Percentiles rank a stretch among this genome's conserved stretches.
These are phyloP conservation scores for Striga asiatica DNA, from an alignment of 257 asterid genomes.

Conservation along the genomic window DNA sequence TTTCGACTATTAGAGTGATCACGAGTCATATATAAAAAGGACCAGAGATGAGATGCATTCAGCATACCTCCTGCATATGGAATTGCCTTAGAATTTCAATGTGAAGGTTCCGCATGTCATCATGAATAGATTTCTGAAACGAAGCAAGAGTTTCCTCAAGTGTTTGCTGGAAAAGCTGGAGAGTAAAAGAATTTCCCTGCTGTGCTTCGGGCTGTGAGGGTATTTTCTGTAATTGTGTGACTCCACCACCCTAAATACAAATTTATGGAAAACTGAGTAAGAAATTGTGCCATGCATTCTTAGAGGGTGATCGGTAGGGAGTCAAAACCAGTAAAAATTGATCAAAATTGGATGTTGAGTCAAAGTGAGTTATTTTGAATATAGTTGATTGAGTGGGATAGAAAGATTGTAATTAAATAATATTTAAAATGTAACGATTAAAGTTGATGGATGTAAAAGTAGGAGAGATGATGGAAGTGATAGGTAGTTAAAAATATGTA, in stretches of 20 bases:
- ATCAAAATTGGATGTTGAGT: no score
- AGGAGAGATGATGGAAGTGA: no score
- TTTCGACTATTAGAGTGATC: conserved; percentile 13
- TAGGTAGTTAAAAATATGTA: no score
- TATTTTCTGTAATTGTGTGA: conserved; percentile 30
- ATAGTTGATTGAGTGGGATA: no score
- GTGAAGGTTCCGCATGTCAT: conserved; percentile 87
- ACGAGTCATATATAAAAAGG: neutral
- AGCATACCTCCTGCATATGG: conserved; percentile 89
- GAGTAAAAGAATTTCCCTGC: conserved; percentile 74
- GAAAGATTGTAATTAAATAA: no score
- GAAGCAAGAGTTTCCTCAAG: conserved; percentile 84
- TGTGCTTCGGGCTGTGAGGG: conserved; percentile 37
- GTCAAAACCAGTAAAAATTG: no score
- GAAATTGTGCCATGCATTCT: no score
- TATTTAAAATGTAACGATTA: no score
- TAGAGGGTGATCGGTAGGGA: no score
- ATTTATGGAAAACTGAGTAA: no score
- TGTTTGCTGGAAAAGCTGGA: conserved; percentile 85
- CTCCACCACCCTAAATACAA: conserved; percentile 55
- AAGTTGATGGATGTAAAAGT: no score
- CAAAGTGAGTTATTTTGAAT: no score
- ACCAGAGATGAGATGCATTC: neutral
- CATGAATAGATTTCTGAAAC: conserved; percentile 83
- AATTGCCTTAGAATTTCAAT: conserved; percentile 76